A percentile compares a stretch with the other conserved stretches of the same genome.
Evolutionary conservation across 179 eudicot species (phyloP).

Genomic region (Dionaea muscipula): DNA sequence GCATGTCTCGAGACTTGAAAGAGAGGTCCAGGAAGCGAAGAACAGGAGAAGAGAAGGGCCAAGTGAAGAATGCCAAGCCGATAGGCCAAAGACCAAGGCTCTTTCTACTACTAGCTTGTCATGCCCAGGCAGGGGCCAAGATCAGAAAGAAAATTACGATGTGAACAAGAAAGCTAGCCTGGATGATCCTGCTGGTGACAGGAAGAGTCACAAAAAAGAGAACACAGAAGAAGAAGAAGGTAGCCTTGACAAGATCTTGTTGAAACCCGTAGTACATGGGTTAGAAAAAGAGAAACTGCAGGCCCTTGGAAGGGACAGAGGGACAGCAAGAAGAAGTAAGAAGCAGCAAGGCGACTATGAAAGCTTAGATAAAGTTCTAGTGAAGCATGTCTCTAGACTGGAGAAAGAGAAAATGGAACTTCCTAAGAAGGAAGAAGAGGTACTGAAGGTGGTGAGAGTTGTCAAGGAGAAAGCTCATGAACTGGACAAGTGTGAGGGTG

Average conservation of each 20-base stretch:
- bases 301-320: conserved; percentile 13
- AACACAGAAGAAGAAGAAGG: conserved; percentile 12
- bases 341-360: conserved; percentile 24
- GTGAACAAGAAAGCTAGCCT: conserved; percentile 24
- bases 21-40: conserved; percentile 69
- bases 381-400: conserved; percentile 64
- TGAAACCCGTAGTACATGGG: conserved; percentile 16
- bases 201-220: conserved; percentile 2
- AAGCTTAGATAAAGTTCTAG: conserved; percentile 57
- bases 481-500: conserved; percentile 24
- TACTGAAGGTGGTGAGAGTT: conserved; percentile 23
- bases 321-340: conserved; percentile 5
- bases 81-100: conserved; percentile 5
- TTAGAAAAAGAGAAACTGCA: background rate
- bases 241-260: conserved; percentile 21
- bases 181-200: background rate
- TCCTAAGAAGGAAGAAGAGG: conserved; percentile 15
- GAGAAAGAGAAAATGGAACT: conserved; percentile 51
- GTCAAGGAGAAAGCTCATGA: conserved; percentile 14
- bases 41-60: conserved; percentile 18
- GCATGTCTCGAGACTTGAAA: conserved; percentile 65
- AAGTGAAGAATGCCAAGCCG: conserved; percentile 1
- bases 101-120: background rate
- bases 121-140: conserved; percentile 2
- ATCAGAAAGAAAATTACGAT: conserved; percentile 56